phyloP scores from a whole-genome alignment of 2,329 filamentous ascomycete species.

The Ophiostoma sp. region DNA sequence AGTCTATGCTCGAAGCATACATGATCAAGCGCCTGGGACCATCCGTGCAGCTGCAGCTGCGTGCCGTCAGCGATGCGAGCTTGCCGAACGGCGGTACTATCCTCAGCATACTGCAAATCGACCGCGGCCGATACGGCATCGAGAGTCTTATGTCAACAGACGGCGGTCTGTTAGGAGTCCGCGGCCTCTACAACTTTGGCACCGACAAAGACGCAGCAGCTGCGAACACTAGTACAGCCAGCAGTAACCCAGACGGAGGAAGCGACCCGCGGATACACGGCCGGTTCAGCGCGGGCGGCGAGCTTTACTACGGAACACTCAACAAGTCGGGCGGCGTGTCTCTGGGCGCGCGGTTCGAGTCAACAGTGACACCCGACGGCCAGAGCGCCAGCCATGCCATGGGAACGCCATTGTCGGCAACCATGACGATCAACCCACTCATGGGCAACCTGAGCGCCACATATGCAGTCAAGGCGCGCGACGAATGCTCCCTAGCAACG shows the following conservation, averaged over 20 bases:
- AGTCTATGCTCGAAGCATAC: slow-evolving; percentile 78
- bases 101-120: slow-evolving; percentile 69
- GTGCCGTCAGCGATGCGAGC: slow-evolving; percentile 66
- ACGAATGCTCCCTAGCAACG: slow-evolving; percentile 77
- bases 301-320: slow-evolving; percentile 90
- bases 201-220: slow-evolving; percentile 33
- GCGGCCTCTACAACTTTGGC: slow-evolving; percentile 93
- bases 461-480: slow-evolving; percentile 84
- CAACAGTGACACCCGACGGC: slow-evolving; percentile 33
- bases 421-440: slow-evolving; percentile 84
- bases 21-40: slow-evolving; percentile 74
- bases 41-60: slow-evolving; percentile 72
- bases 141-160: slow-evolving; percentile 92
- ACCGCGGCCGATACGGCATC: slow-evolving; percentile 78
- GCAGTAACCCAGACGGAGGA: slow-evolving; percentile 51
- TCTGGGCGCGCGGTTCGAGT: slow-evolving; percentile 82
- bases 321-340: slow-evolving; percentile 93
- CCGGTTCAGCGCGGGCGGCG: slow-evolving; percentile 82
- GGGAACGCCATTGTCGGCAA: slow-evolving; percentile 89
- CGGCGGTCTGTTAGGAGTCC: slow-evolving; percentile 77
- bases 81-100: slow-evolving; percentile 72
- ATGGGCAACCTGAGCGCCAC: slow-evolving; percentile 90
- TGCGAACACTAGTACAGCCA: neutral
- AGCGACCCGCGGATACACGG: neutral
- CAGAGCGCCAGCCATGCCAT: slow-evolving; percentile 59